These are phyloP conservation scores for Geosmithia morbida DNA, from an alignment of 2,329 filamentous ascomycete species.

Conservation along the genomic window DNA sequence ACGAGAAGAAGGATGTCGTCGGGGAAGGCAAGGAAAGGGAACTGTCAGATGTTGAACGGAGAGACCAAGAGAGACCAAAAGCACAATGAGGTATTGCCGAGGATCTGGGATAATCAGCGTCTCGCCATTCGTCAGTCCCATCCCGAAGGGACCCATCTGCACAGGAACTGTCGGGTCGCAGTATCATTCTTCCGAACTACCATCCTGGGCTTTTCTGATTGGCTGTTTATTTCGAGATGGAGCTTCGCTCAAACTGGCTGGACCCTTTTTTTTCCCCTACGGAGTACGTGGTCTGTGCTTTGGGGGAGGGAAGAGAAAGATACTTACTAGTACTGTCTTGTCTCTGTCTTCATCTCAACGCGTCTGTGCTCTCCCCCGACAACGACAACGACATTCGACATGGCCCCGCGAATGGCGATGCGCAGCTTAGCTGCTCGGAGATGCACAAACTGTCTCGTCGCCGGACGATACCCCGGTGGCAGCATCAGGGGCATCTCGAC, in stretches of 20 bases:
- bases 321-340: background rate
- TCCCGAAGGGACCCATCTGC: constrained; percentile 7
- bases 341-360: no score
- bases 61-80: no score
- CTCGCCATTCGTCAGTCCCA: constrained; percentile 25
- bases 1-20: background rate
- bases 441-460: constrained; percentile 5
- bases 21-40: background rate
- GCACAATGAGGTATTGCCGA: constrained; percentile 27
- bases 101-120: constrained; percentile 28
- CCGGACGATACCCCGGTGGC: background rate
- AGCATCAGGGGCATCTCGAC: constrained; percentile 16
- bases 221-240: constrained; percentile 1
- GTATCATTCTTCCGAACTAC: background rate
- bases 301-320: background rate
- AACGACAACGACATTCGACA: background rate
- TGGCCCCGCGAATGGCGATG: constrained; percentile 7
- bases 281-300: no score
- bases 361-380: no score
- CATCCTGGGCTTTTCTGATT: background rate
- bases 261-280: background rate
- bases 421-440: constrained; percentile 3
- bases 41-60: no score
- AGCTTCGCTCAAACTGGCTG: background rate
- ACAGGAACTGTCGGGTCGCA: background rate